Conservation (phyloP, 2,329 filamentous ascomycete species). For the Colletotrichum ledebouriae region DNA sequence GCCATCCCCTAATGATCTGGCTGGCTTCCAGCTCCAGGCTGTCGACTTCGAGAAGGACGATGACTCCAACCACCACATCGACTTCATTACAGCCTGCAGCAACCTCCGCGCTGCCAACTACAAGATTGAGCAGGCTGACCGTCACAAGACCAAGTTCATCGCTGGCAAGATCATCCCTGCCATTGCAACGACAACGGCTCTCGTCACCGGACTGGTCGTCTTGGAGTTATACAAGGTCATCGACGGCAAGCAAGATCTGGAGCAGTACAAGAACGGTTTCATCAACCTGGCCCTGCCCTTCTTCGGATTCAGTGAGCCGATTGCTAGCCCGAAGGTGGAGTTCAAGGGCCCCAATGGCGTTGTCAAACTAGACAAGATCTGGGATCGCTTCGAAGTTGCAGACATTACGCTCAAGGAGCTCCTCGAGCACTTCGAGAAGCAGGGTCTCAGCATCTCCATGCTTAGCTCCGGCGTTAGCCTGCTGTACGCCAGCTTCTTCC, state of each 20-base stretch:
- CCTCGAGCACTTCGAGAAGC: constrained; percentile 82
- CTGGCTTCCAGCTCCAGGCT: constrained; percentile 88
- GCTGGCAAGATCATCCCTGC: constrained; percentile 99
- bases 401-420: constrained; percentile 90
- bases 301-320: constrained; percentile 98
- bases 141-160: constrained; percentile 99
- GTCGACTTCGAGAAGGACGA: constrained; percentile 99
- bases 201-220: constrained; percentile 93
- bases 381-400: constrained; percentile 94
- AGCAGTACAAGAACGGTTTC: constrained; percentile 99
- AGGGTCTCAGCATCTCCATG: constrained; percentile 89
- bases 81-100: constrained; percentile 97
- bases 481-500: constrained; percentile 94
- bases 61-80: constrained; percentile 97
- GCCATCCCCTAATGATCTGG: constrained; percentile 82
- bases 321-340: constrained; percentile 91
- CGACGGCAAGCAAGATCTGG: constrained; percentile 95
- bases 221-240: constrained; percentile 97
- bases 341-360: constrained; percentile 85
- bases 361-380: constrained; percentile 93
- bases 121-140: constrained; percentile 91
- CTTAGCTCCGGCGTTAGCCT: constrained; percentile 97
- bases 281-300: constrained; percentile 96
- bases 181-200: constrained; percentile 95
- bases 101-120: constrained; percentile 98